Percentiles rank a stretch among this genome's conserved stretches.
Conservation (phyloP, 306 rosid species). For the Amphicarpaea edgeworthii region DNA sequence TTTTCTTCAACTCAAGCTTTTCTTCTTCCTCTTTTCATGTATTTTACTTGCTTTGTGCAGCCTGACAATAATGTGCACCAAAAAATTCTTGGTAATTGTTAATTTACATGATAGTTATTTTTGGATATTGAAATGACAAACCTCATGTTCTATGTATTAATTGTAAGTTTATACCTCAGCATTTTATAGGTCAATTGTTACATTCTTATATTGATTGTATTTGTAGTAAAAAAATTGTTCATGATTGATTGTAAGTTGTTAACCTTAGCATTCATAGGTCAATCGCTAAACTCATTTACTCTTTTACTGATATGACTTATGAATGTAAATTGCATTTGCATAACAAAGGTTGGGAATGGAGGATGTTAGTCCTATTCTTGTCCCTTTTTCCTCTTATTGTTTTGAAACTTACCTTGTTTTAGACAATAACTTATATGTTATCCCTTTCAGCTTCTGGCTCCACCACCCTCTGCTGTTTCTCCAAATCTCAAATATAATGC, state of each 20-base stretch:
- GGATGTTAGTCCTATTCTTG: neutral
- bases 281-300: neutral
- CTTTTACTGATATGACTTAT: slow-evolving; percentile 1
- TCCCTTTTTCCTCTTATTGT: neutral
- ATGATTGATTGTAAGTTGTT: neutral
- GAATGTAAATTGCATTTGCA: slow-evolving; percentile 1
- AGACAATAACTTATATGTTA: neutral
- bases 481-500: slow-evolving; percentile 36
- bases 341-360: neutral
- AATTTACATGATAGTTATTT: neutral
- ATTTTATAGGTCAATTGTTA: neutral
- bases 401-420: slow-evolving; percentile 24
- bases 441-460: slow-evolving; percentile 55
- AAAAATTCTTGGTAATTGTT: neutral
- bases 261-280: neutral
- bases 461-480: slow-evolving; percentile 40
- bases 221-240: neutral
- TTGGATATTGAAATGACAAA: neutral
- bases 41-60: neutral
- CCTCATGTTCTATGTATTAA: neutral
- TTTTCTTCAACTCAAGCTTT: neutral
- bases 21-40: neutral
- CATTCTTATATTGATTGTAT: neutral
- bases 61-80: neutral
- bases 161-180: neutral